Evolutionary conservation across 2,329 filamentous ascomycete genomes (phyloP), one percentile per base, ranked within the genome.

Genomic region (Sarocladium oryzae): DNA sequence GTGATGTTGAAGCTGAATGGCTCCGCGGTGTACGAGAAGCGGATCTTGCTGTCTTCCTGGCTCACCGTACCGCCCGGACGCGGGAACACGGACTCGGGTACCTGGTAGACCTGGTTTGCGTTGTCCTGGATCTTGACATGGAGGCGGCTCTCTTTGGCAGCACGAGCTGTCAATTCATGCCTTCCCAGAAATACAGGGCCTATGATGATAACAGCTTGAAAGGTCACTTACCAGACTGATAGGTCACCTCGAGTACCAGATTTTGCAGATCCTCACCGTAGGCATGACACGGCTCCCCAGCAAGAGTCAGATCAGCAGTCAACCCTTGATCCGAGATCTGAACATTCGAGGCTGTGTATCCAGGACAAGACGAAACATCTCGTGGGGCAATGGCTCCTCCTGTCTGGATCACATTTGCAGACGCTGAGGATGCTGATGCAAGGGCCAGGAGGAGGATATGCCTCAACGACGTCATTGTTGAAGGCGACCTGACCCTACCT

Each of bases 71-170:
- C 56, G 4, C 63, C 59, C 2, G 69, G 70, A 1, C 85, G 79
- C 2, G 84, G 76, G 20, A 91, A 70, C 23, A 89, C 79, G 2
- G 77, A 77, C 32, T 85, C 81, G 11, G 87, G 86, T 1, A 92
- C 79, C 63, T 91, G 86, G 60, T 88, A 92, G 43, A 86, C 84
- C 24, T 81, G 75, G 55, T 85, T 76, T n/a, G 71, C 78, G 5
- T 77, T 74, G 64, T 92, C 88, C 56, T 84, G 81, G 52, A 90
- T 88, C 59, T 86, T 78, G 61, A 90, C 82, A 61, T 89, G 86
- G 3, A 90, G 75, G n/a, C 86, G 82, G 20, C 77, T 72, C 40
- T 81, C 83, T 85, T 23, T 30, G 30, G n/a, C n/a, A n/a, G n/a
- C n/a, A n/a, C n/a, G n/a, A n/a, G n/a, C n/a, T n/a, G n/a, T n/a